Base-by-base conservation (phyloP, 1,284 basidiomycete genomes). In the Cystobasidiaceae sp. region DNA sequence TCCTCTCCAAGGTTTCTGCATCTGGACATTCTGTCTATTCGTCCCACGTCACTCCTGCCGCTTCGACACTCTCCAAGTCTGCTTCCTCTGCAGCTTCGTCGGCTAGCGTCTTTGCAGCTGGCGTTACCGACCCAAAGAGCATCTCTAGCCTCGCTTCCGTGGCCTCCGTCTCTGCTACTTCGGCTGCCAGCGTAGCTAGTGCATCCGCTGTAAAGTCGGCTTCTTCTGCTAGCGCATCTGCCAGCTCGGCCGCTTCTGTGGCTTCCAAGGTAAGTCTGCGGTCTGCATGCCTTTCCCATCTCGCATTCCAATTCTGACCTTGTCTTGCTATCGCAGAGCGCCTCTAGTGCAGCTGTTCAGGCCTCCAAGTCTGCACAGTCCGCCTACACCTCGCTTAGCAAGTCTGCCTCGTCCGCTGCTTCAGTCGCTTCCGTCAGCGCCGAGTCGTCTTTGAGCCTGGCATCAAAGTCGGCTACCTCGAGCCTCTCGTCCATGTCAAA, bases 361-460 rank as follows among this genome's bases (percentile, higher is more conserved):
- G 37, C 68, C 27, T 59, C 56, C 43, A 71, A 71, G 50, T 61
- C 58, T 17, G 71, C 71, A 23, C 51, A 51, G 28, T 43, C 58
- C 15, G 62, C 66, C 13, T 67, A 61, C 15, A 60, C 61, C 7
- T 65, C 60, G 19, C 68, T 68, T 15, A 55, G 59, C 17, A 49
- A 48, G 32, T 65, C 55, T 13, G 63, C 68, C 33, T 51, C 55
- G 25, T 63, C 60, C 11, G 54, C 59, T 9, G 55, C 49, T 25
- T 50, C 48, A 4, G 61, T 57, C 13, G 69, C 70, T 15, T 54
- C 60, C 17, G 57, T 58, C 17, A 66, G 69, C 3, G 66, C 67
- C 11, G 54, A 60, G 27, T 63, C 64, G 32, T 33, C 37, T 25
- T 28, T 45, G 34, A 49, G 48, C 45, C 33, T 28, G 4, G 52